Evolutionary conservation across 306 rosid genomes (phyloP).

Genomic region (Sechiopsis laciniata): DNA sequence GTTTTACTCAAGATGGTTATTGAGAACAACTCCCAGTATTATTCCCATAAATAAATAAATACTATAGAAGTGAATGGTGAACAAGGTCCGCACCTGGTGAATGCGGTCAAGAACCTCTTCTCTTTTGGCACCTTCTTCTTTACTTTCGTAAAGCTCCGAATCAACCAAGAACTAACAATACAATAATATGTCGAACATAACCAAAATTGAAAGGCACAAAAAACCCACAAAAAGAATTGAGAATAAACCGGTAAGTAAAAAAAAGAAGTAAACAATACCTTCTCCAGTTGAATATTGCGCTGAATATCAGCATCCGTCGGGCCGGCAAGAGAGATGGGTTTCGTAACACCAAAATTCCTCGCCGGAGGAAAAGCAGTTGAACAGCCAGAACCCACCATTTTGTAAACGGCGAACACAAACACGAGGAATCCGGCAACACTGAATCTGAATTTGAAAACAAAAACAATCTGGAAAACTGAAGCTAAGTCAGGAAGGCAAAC

Average conservation of each 20-base stretch:
- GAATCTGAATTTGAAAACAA: conserved; percentile 17
- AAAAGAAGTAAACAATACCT: conserved; percentile 34
- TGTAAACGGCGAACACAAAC: conserved; percentile 4
- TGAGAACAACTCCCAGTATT: neutral
- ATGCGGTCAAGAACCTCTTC: conserved; percentile 72
- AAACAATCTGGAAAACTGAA: neutral
- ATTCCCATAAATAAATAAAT: neutral
- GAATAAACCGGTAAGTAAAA: conserved; percentile 2
- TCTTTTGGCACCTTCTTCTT: conserved; percentile 54
- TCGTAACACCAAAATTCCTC: conserved; percentile 48
- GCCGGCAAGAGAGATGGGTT: conserved; percentile 73
- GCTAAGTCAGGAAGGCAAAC: neutral
- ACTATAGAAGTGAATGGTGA: neutral
- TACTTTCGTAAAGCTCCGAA: conserved; percentile 74
- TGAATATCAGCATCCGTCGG: conserved; percentile 65
- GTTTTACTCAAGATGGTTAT: neutral
- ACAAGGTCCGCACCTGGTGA: conserved; percentile 42
- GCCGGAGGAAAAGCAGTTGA: conserved; percentile 36
- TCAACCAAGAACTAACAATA: conserved; percentile 55
- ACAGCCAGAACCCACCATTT: conserved; percentile 63
- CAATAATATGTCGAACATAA: conserved; percentile 15
- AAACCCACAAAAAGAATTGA: neutral
- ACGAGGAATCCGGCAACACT: conserved; percentile 4
- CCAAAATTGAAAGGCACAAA: neutral
- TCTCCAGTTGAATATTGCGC: conserved; percentile 64